phyloP scores from a whole-genome alignment of 1,139 yeast genomes.

The Tardiomyces depauwii region DNA sequence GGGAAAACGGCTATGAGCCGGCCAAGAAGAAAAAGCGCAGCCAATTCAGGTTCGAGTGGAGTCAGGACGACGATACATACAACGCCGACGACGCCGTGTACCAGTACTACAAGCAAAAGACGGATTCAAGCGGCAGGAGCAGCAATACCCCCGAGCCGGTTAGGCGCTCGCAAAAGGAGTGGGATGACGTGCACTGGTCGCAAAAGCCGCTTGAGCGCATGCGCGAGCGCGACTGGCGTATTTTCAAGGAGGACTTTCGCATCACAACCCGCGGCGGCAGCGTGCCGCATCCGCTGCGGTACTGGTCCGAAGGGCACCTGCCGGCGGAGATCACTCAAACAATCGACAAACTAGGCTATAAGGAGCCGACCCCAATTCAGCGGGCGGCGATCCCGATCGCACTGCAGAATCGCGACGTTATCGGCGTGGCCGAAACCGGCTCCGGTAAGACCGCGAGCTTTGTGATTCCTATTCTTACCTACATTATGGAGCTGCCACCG shows the following conservation, averaged over 20 bases:
- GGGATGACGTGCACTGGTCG: slow-evolving; percentile 51
- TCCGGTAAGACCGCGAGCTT: slow-evolving; percentile 90
- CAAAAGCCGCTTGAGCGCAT: slow-evolving; percentile 51
- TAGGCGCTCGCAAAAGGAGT: slow-evolving; percentile 8
- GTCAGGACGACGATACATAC: slow-evolving; percentile 53
- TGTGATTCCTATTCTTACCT: slow-evolving; percentile 58
- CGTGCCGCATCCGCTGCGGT: slow-evolving; percentile 50
- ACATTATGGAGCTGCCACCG: slow-evolving; percentile 38
- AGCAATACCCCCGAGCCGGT: slow-evolving; percentile 20
- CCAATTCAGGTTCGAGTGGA: slow-evolving; percentile 64
- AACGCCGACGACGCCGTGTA: slow-evolving; percentile 34
- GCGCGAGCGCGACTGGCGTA: slow-evolving; percentile 85
- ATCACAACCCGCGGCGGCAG: slow-evolving; percentile 49
- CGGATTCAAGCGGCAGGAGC: not conserved
- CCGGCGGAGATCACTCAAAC: slow-evolving; percentile 34
- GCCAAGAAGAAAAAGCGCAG: slow-evolving; percentile 6
- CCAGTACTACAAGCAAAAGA: slow-evolving; percentile 1
- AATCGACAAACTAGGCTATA: slow-evolving; percentile 34
- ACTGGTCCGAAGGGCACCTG: slow-evolving; percentile 56
- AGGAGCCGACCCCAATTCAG: slow-evolving; percentile 80
- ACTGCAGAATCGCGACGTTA: slow-evolving; percentile 46
- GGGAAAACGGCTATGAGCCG: slow-evolving; percentile 2
- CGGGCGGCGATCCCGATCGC: slow-evolving; percentile 79
- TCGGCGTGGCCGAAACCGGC: slow-evolving; percentile 95
- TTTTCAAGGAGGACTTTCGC: slow-evolving; percentile 65